Evolutionary conservation across 164 flowering plant species (phyloP).

Genomic region (Akebia trifoliata): DNA sequence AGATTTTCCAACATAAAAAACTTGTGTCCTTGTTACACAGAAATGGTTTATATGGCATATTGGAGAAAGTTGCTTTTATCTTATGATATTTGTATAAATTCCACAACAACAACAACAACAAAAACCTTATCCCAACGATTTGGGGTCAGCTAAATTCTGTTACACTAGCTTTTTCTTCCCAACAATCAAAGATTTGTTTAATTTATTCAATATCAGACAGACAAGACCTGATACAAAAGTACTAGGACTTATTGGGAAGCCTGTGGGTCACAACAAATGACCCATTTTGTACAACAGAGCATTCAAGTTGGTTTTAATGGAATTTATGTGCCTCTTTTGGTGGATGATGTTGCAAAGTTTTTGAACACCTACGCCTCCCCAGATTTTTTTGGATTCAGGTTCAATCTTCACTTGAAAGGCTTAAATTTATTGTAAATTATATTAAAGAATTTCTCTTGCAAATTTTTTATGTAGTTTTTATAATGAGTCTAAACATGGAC

Average conservation of each 20-base stretch:
- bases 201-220: conserved; percentile 64
- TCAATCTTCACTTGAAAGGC: conserved; percentile 7
- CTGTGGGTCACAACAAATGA: conserved; percentile 88
- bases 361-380: conserved; percentile 67
- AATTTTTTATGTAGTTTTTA: not conserved
- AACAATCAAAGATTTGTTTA: conserved; percentile 60
- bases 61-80: no score
- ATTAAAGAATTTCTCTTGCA: no score
- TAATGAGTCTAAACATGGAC: not conserved
- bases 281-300: conserved; percentile 72
- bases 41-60: no score
- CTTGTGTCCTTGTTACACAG: no score
- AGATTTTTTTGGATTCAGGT: conserved; percentile 97
- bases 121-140: no score
- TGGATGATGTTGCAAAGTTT: conserved; percentile 71
- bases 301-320: conserved; percentile 83
- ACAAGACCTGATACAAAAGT: conserved; percentile 77
- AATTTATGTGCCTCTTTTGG: conserved; percentile 73
- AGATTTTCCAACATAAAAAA: no score
- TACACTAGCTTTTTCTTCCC: no score
- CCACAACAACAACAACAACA: no score
- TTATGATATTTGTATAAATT: no score
- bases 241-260: conserved; percentile 90
- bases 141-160: no score
- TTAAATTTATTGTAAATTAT: not conserved